Evolutionary conservation across 2,329 filamentous ascomycete species (phyloP).

Genomic region (Apiospora marii): DNA sequence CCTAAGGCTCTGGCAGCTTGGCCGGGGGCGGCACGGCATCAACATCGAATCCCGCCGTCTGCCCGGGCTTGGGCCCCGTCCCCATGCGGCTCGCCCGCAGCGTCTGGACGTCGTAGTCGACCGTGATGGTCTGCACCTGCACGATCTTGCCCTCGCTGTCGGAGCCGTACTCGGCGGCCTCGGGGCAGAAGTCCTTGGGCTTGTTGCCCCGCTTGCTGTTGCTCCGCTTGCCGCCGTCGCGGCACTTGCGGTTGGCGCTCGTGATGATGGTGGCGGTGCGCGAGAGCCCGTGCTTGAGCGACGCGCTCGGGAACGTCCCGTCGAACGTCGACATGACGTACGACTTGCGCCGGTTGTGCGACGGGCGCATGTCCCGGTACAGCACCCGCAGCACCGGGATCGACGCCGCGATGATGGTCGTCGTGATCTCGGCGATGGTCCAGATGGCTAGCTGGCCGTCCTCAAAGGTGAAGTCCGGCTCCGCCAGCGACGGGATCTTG

Average conservation of each 20-base stretch:
- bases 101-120: constrained; percentile 1
- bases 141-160: constrained; percentile 14
- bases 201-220: too few species aligned
- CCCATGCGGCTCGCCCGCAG: not conserved
- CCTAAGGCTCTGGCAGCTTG: not conserved
- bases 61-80: not conserved
- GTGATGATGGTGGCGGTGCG: constrained; percentile 20
- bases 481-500: constrained; percentile 29
- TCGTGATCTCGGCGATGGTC: constrained; percentile 43
- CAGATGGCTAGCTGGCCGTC: constrained; percentile 36
- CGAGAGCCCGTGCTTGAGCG: not conserved
- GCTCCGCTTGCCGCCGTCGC: not conserved
- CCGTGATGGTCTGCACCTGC: constrained; percentile 12
- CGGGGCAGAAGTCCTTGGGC: not conserved
- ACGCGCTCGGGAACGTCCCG: constrained; percentile 4
- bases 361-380: not conserved
- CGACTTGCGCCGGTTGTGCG: not conserved
- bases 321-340: constrained; percentile 19
- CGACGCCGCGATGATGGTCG: constrained; percentile 46
- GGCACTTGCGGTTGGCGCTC: constrained; percentile 5
- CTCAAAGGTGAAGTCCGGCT: constrained; percentile 29
- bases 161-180: not conserved
- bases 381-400: constrained; percentile 41
- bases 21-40: not conserved
- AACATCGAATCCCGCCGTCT: not conserved